Base-by-base conservation (phyloP, 2,329 filamentous ascomycete species). In the Aspergillus eucalypticola region DNA sequence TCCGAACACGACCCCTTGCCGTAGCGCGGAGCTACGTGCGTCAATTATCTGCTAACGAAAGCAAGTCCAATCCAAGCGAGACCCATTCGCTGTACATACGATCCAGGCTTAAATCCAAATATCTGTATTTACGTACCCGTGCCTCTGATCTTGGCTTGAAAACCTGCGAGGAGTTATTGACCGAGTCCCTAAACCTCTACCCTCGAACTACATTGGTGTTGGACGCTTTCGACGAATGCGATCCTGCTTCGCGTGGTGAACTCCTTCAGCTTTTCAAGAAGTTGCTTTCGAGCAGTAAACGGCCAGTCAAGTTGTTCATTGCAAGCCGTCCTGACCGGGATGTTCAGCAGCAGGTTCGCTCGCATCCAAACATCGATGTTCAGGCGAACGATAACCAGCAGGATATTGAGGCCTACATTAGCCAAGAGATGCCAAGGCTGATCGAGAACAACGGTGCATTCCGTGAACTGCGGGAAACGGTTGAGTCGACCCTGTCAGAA, bases 281-380 rank as follows among this genome's bases (percentile, higher is more conserved):
- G 2, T 54, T 78, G 5, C 8, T 74, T 2, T 23, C 27, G 3
- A n/a, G 65, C 4, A 61, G 70, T 8, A 51, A 60, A 2, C 68
- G 64, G 1, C 67, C 69, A 1, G 60, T 77, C 3, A 75, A 73
- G 29, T 56, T 78, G 8, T 76, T 76, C 46, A 70, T 76, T 48
- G 73, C 73, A 0, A 73, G 74, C 57, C 66, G 73, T 0, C 71
- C 68, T 6, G 71, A 75, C 39, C 35, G 23, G 4, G 72, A 74
- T 56, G 71, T 75, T 27, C 57, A 60, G 27, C 41, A 46, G 10
- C 62, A 55, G 1, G 67, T 75, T 39, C 84, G 48, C 73, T 1
- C 82, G 81, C 48, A 81, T 82, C 8, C 78, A 76, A 1, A 85
- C 77, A 1, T 83, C 81, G 2, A 79, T 78, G 60, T 85, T 15